Conservation (phyloP, 805 yeast species). For the Priceomyces carsonii region DNA sequence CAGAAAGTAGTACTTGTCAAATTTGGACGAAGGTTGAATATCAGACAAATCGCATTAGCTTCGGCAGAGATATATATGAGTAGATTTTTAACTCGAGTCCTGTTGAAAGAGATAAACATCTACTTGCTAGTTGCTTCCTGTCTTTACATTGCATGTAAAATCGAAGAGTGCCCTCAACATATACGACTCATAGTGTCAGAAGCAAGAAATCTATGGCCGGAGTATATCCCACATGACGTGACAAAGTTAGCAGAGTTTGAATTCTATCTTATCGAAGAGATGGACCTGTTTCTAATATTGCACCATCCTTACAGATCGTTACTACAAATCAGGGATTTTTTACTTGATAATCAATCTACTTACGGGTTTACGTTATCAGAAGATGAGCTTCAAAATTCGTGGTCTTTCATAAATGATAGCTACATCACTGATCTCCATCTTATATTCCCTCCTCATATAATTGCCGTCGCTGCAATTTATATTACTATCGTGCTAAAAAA, state of each 20-base stretch:
- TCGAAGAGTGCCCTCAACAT: constrained; percentile 95
- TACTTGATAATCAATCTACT: constrained; percentile 28
- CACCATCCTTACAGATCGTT: constrained; percentile 76
- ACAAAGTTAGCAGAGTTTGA: constrained; percentile 94
- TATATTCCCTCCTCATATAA: constrained; percentile 83
- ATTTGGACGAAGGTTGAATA: constrained; percentile 73
- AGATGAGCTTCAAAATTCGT: constrained; percentile 78
- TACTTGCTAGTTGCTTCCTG: constrained; percentile 82
- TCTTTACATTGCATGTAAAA: constrained; percentile 86
- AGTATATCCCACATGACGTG: constrained; percentile 86
- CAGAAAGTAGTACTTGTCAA: constrained; percentile 52
- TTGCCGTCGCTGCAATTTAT: constrained; percentile 81
- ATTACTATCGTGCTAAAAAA: constrained; percentile 64
- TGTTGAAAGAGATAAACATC: constrained; percentile 78
- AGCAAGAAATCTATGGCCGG: constrained; percentile 92
- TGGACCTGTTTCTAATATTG: constrained; percentile 68
- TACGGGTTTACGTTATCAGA: constrained; percentile 43
- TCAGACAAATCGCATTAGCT: constrained; percentile 81
- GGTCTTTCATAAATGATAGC: constrained; percentile 90
- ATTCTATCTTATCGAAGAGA: constrained; percentile 87
- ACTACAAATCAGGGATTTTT: constrained; percentile 49
- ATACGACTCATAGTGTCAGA: constrained; percentile 80
- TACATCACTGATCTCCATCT: constrained; percentile 85
- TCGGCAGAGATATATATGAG: constrained; percentile 85
- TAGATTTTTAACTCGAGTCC: constrained; percentile 72